Conservation (phyloP, 495 filamentous ascomycete genomes). For the Talaromyces thailandensis region DNA sequence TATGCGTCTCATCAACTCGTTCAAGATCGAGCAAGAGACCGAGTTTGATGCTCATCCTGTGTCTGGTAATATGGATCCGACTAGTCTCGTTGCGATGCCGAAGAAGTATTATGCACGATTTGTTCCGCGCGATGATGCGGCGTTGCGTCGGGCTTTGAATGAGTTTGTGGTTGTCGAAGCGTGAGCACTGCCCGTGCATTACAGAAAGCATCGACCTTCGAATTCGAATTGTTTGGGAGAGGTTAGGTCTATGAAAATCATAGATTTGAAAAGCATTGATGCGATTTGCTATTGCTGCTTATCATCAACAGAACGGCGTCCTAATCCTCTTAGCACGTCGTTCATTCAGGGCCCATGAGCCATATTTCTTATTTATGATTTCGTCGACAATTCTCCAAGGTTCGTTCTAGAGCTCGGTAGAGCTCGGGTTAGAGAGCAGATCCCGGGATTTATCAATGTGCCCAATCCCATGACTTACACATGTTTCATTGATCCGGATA, state of each 20-base stretch:
- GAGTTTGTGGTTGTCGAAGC: background rate
- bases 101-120: constrained; percentile 47
- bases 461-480: background rate
- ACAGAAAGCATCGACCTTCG: background rate
- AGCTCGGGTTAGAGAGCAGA: background rate
- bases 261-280: background rate
- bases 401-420: background rate
- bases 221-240: background rate
- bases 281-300: background rate
- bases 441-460: background rate
- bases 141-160: background rate
- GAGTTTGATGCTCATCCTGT: constrained; percentile 46
- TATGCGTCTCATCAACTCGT: constrained; percentile 50
- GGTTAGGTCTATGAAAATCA: background rate
- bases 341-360: background rate
- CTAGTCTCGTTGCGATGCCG: constrained; percentile 49
- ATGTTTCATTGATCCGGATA: too few species aligned
- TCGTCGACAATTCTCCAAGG: background rate
- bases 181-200: background rate
- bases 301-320: background rate
- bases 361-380: background rate
- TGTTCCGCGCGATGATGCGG: constrained; percentile 28
- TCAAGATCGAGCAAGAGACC: constrained; percentile 42
- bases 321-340: background rate
- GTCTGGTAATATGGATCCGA: constrained; percentile 45